Conservation (phyloP, 1,284 basidiomycete genomes). For the Boletus sp. region DNA sequence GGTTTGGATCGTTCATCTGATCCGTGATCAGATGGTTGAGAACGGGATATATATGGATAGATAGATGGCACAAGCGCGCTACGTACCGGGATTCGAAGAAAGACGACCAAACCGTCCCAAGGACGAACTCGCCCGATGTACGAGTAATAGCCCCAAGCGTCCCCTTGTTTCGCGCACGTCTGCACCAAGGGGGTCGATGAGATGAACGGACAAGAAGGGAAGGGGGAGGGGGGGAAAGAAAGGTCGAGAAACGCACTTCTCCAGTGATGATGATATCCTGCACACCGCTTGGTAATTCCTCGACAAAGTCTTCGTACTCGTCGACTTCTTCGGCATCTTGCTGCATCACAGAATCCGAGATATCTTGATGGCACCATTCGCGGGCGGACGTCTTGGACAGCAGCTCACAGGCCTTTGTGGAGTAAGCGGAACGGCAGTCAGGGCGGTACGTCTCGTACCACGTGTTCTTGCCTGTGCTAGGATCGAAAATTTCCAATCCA, state of each 20-base stretch:
- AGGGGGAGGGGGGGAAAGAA: background rate
- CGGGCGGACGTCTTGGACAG: slow-evolving; percentile 21
- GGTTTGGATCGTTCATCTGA: slow-evolving; percentile 34
- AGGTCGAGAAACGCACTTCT: slow-evolving; percentile 32
- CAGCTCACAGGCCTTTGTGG: slow-evolving; percentile 31
- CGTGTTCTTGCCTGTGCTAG: slow-evolving; percentile 32
- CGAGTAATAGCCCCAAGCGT: slow-evolving; percentile 46
- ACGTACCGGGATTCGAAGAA: slow-evolving; percentile 45
- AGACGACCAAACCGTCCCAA: slow-evolving; percentile 47
- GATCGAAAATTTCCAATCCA: slow-evolving; percentile 39
- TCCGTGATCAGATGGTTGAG: slow-evolving; percentile 10
- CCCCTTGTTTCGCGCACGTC: slow-evolving; percentile 40
- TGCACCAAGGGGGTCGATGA: slow-evolving; percentile 22
- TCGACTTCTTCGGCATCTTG: slow-evolving; percentile 31
- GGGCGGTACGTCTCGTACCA: slow-evolving; percentile 44
- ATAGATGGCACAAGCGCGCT: background rate
- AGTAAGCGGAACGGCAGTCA: slow-evolving; percentile 33
- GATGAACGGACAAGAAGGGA: too few relatives aligned
- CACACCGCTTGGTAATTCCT: slow-evolving; percentile 37
- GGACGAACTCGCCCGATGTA: slow-evolving; percentile 44
- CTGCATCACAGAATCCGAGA: slow-evolving; percentile 15
- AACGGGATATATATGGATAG: too few relatives aligned
- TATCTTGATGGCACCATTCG: slow-evolving; percentile 28
- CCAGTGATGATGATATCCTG: slow-evolving; percentile 49
- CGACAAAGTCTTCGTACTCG: slow-evolving; percentile 36